Conservation (phyloP, 1,139 yeast species). For the Debaryomycetaceae sp. region DNA sequence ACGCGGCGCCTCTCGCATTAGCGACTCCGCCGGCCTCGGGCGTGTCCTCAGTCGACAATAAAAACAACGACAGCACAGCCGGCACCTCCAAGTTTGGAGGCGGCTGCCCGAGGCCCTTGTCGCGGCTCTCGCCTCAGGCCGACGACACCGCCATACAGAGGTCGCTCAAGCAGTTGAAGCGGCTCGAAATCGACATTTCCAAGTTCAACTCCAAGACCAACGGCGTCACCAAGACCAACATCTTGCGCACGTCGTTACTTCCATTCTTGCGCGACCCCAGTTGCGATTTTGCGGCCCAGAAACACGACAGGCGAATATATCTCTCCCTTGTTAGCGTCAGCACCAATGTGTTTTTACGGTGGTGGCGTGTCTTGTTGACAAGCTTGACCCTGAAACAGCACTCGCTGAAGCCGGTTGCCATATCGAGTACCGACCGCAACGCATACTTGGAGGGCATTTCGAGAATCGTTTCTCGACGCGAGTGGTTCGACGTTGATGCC, state of each 20-base stretch:
- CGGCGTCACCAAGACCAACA: constrained; percentile 59
- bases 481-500: constrained; percentile 46
- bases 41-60: constrained; percentile 1
- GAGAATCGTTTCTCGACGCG: constrained; percentile 56
- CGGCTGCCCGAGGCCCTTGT: constrained; percentile 1
- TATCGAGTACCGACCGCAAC: constrained; percentile 46
- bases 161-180: constrained; percentile 33
- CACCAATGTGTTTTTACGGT: constrained; percentile 43
- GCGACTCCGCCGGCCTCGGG: neutral
- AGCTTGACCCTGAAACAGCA: constrained; percentile 26
- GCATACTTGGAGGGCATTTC: constrained; percentile 75
- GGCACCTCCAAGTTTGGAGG: neutral
- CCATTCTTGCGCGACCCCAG: constrained; percentile 53
- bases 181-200: constrained; percentile 38
- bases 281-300: constrained; percentile 19
- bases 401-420: constrained; percentile 7
- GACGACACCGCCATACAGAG: constrained; percentile 10
- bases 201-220: constrained; percentile 49
- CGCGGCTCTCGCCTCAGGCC: constrained; percentile 2
- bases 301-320: constrained; percentile 21
- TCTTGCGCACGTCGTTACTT: constrained; percentile 60
- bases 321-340: constrained; percentile 33
- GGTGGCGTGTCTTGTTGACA: constrained; percentile 64
- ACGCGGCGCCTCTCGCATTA: neutral
- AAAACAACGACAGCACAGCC: constrained; percentile 3